phyloP scores from a whole-genome alignment of 768 basidiomycete species.

The Lactifluus volemus region DNA sequence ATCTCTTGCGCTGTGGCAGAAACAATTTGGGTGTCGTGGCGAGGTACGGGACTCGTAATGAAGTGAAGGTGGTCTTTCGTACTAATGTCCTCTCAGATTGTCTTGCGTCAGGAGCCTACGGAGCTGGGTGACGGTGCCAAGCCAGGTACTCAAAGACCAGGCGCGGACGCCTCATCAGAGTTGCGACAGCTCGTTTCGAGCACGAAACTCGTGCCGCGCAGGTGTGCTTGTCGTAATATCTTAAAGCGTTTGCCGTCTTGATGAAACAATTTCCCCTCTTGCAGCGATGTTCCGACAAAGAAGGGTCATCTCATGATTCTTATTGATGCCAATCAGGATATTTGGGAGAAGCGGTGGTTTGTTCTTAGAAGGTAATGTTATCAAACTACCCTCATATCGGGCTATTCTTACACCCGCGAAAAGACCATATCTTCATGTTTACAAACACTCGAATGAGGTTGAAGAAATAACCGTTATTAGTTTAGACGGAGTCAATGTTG shows the following conservation, averaged over 20 bases:
- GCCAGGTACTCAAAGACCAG: slow-evolving; percentile 25
- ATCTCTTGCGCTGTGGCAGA: slow-evolving; percentile 76
- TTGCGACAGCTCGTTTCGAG: slow-evolving; percentile 60
- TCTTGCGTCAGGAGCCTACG: slow-evolving; percentile 61
- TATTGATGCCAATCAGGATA: slow-evolving; percentile 66
- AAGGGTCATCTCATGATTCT: slow-evolving; percentile 77
- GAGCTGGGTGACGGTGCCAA: slow-evolving; percentile 43
- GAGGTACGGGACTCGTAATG: slow-evolving; percentile 42
- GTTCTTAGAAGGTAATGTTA: slow-evolving; percentile 64
- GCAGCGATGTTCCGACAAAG: slow-evolving; percentile 75
- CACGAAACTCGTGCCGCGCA: slow-evolving; percentile 64
- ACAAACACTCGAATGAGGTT: slow-evolving; percentile 72
- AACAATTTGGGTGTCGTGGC: slow-evolving; percentile 64
- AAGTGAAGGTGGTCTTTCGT: slow-evolving; percentile 9
- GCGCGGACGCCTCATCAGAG: slow-evolving; percentile 36
- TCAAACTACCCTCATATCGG: neutral
- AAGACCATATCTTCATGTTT: slow-evolving; percentile 88
- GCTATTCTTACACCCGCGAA: neutral
- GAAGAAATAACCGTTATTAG: slow-evolving; percentile 81
- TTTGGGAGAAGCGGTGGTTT: slow-evolving; percentile 83
- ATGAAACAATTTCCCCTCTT: neutral
- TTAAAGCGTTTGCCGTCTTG: slow-evolving; percentile 6
- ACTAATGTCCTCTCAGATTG: slow-evolving; percentile 45
- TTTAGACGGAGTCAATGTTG: slow-evolving; percentile 75
- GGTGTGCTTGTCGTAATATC: slow-evolving; percentile 36